These are phyloP conservation scores for Blastomyces emzantsi DNA, from an alignment of 2,329 filamentous ascomycete genomes.

Conservation along the genomic window DNA sequence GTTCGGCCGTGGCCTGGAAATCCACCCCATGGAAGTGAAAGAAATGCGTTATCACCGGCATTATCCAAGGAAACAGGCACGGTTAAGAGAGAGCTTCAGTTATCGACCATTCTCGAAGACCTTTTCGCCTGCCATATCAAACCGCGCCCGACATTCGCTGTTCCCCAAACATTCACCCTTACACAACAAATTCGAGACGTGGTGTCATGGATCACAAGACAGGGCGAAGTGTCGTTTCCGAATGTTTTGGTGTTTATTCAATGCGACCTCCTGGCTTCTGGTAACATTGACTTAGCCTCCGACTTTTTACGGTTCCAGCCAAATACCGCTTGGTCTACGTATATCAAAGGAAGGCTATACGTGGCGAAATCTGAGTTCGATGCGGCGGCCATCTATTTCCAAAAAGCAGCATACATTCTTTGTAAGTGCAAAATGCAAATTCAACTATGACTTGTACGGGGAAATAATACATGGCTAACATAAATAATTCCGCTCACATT, in stretches of 20 bases:
- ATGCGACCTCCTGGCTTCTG: slow-evolving; percentile 57
- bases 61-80: slow-evolving; percentile 10
- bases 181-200: slow-evolving; percentile 38
- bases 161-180: slow-evolving; percentile 36
- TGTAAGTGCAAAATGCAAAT: slow-evolving; percentile 47
- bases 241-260: slow-evolving; percentile 58
- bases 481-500: slow-evolving; percentile 5
- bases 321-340: slow-evolving; percentile 53
- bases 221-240: slow-evolving; percentile 47
- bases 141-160: slow-evolving; percentile 32
- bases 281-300: slow-evolving; percentile 55
- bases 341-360: slow-evolving; percentile 73
- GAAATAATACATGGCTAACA: slow-evolving; percentile 11
- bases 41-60: slow-evolving; percentile 25
- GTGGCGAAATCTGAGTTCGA: slow-evolving; percentile 65
- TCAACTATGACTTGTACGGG: neutral
- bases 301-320: slow-evolving; percentile 59
- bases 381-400: slow-evolving; percentile 66
- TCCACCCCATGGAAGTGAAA: slow-evolving; percentile 14
- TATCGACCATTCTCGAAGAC: slow-evolving; percentile 35
- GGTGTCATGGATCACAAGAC: slow-evolving; percentile 41
- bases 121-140: slow-evolving; percentile 38
- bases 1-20: slow-evolving; percentile 28
- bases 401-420: slow-evolving; percentile 71
- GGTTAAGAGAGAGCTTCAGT: slow-evolving; percentile 18